These are phyloP conservation scores for Croton setiger DNA, from an alignment of 441 rosid species.

Conservation along the genomic window DNA sequence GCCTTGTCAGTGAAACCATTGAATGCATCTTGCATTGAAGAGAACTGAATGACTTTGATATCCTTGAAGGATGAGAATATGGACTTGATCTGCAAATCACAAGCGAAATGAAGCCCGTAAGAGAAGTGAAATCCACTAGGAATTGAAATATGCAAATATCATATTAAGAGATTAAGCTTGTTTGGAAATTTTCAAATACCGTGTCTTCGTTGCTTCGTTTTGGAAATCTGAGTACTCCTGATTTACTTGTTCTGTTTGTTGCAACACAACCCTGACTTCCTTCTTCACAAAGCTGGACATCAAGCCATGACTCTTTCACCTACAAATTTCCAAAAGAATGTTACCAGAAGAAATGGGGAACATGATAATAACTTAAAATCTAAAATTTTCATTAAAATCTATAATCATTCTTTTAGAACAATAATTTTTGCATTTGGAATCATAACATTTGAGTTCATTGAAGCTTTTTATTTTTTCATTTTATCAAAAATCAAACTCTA, in stretches of 20 bases:
- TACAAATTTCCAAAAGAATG: constrained; percentile 28
- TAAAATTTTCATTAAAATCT: background rate
- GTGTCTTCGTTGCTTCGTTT: constrained; percentile 73
- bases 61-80: constrained; percentile 68
- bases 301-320: constrained; percentile 94
- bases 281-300: constrained; percentile 85
- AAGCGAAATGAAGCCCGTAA: constrained; percentile 15
- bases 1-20: constrained; percentile 73
- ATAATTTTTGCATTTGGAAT: background rate
- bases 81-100: constrained; percentile 52
- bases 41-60: constrained; percentile 83
- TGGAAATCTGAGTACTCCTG: constrained; percentile 67
- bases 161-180: too few species aligned
- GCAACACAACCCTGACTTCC: constrained; percentile 57
- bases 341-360: too few species aligned
- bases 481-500: background rate
- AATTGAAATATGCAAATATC: too few species aligned
- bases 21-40: constrained; percentile 87
- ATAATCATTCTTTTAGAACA: background rate
- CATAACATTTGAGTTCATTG: background rate
- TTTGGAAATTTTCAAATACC: constrained; percentile 60
- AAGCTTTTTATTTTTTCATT: background rate
- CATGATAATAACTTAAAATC: too few species aligned
- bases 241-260: constrained; percentile 42
- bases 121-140: too few species aligned